Base-by-base conservation (phyloP, 805 yeast species). In the Candida maltosa region DNA sequence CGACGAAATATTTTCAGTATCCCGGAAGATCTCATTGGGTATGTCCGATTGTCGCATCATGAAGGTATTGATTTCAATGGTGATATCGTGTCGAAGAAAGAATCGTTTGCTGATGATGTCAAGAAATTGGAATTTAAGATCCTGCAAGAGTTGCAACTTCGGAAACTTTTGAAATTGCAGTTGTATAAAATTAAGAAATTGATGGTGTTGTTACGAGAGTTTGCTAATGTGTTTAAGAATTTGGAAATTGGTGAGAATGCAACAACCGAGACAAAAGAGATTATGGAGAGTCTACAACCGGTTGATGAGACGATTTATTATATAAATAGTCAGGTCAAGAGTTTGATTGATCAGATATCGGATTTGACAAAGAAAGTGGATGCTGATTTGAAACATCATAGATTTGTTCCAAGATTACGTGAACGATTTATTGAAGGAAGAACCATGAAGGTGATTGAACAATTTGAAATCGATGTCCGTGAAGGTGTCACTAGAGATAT, bases 1-100 rank as follows among this genome's bases (percentile, higher is more conserved):
- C 60, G 87, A 33, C 63, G 96, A 50, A 89, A 89, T 52, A 76
- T 89, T 9, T 66, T 89, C 36, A 73, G 73, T 9, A 63, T 89
- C 12, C 95, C 96, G 0, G 59, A 58, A 4, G 83, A 79, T 10
- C 62, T 86, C 22, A 68, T 83, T 1, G 94, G 95, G 5, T 78
- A 76, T 67, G 61, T 89, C 37, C 58, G 82, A 31, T 61, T 88
- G 31, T 70, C 70, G 32, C 93, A 87, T 51, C 93, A 89, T 39
- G 70, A 74, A 34, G 76, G 70, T 2, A 48, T 83, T n/a, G 60
- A 47, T 10, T 55, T 53, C 31, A 28, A 23, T 23, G 22, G 25
- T 6, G 33, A 21, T 5, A 19, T 29, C 22, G 32, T 34, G 7
- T 27, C 20, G 9, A 20, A 28, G 4, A 44, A 47, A 9, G 22